These are phyloP conservation scores for Lactuca saligna DNA, from an alignment of 129 eudicot species.

Conservation along the genomic window DNA sequence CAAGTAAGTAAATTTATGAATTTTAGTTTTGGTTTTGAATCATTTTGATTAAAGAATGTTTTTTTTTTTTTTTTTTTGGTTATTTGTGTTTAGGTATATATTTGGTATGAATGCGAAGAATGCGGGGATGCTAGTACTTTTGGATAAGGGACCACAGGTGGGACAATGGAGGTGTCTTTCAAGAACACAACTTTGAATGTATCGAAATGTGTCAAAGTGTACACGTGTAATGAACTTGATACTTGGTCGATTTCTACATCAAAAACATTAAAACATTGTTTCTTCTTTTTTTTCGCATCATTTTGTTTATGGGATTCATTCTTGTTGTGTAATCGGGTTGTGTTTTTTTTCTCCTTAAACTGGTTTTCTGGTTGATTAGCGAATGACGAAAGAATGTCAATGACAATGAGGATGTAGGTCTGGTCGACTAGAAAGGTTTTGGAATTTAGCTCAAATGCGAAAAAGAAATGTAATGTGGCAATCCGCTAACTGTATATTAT, in stretches of 20 bases:
- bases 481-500: conserved; percentile 8
- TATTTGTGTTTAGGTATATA: conserved; percentile 44
- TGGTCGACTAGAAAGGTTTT: conserved; percentile 31
- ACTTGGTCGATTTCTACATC: not conserved
- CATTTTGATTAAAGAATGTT: not conserved
- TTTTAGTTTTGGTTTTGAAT: not conserved
- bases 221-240: not conserved
- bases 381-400: conserved; percentile 25
- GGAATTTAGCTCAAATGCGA: conserved; percentile 36
- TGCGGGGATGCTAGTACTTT: conserved; percentile 60
- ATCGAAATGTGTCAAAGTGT: conserved; percentile 7
- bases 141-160: conserved; percentile 56
- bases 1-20: conserved; percentile 49
- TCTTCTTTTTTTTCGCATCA: conserved; percentile 6
- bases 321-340: conserved; percentile 18
- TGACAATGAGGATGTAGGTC: conserved; percentile 24
- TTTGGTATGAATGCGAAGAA: conserved; percentile 55
- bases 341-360: conserved; percentile 25
- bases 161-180: conserved; percentile 74
- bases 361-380: conserved; percentile 34
- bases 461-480: conserved; percentile 23
- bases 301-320: conserved; percentile 7
- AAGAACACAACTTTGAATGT: conserved; percentile 28
- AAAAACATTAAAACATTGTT: conserved; percentile 1
- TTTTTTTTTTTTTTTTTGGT: not conserved